Evolutionary conservation across 495 filamentous ascomycete species (phyloP).

Genomic region (Aspergillus conjunctus): DNA sequence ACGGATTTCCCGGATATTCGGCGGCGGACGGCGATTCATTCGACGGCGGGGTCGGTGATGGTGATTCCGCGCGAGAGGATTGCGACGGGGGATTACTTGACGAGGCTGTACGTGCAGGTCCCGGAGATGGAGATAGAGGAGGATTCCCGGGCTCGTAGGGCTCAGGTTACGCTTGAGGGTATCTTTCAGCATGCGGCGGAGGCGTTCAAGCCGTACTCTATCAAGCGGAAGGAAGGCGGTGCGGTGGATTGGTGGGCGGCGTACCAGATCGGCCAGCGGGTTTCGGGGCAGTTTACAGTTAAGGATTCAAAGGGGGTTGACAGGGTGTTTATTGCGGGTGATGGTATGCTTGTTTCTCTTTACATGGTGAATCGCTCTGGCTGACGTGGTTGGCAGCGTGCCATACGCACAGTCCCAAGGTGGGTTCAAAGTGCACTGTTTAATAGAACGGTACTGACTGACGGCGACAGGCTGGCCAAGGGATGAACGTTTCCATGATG

Average conservation of each 20-base stretch:
- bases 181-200: conserved; percentile 46
- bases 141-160: conserved; percentile 37
- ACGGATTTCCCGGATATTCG: conserved; percentile 74
- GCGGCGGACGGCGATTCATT: conserved; percentile 66
- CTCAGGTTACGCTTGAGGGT: conserved; percentile 42
- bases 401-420: conserved; percentile 73
- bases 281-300: conserved; percentile 65
- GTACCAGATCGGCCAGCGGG: conserved; percentile 71
- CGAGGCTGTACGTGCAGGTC: conserved; percentile 66
- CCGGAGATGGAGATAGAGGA: conserved; percentile 35
- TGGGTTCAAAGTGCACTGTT: conserved; percentile 14
- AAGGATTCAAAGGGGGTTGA: conserved; percentile 49
- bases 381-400: conserved; percentile 30
- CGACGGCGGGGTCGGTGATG: conserved; percentile 67
- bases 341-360: conserved; percentile 43
- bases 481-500: conserved; percentile 88
- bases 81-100: conserved; percentile 57
- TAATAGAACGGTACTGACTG: background rate
- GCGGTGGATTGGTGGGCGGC: conserved; percentile 66
- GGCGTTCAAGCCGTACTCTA: conserved; percentile 51
- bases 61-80: conserved; percentile 67
- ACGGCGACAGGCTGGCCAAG: conserved; percentile 68
- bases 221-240: conserved; percentile 40
- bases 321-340: conserved; percentile 68
- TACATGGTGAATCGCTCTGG: background rate